Evolutionary conservation across 768 basidiomycete species (phyloP).

Genomic region (Rhizopogon sp.): DNA sequence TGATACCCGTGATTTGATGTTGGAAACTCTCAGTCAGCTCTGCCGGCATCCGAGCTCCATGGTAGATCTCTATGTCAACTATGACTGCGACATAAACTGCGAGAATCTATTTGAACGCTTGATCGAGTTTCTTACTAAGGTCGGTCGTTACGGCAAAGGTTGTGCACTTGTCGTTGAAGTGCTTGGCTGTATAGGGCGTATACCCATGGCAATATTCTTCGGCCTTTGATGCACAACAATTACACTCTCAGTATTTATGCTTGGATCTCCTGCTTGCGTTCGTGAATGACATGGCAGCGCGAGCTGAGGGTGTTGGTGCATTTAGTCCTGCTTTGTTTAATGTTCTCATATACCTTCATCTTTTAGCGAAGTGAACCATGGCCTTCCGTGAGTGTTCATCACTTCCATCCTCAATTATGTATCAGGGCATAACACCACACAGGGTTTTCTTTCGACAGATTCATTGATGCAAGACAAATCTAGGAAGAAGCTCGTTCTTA

Average conservation of each 20-base stretch:
- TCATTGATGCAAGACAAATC: slow-evolving; percentile 67
- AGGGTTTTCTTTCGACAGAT: slow-evolving; percentile 56
- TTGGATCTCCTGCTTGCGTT: slow-evolving; percentile 84
- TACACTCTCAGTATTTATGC: slow-evolving; percentile 81
- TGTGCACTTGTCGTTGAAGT: slow-evolving; percentile 1
- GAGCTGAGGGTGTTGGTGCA: slow-evolving; percentile 45
- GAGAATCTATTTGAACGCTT: slow-evolving; percentile 94
- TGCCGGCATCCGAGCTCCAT: slow-evolving; percentile 85
- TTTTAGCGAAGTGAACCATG: slow-evolving; percentile 46
- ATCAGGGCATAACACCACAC: neutral
- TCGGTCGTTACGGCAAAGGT: slow-evolving; percentile 25
- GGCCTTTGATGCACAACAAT: slow-evolving; percentile 56
- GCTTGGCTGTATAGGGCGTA: slow-evolving; percentile 52
- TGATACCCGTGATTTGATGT: slow-evolving; percentile 83
- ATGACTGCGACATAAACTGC: slow-evolving; percentile 95
- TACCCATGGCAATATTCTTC: slow-evolving; percentile 64
- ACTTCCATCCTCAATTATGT: neutral
- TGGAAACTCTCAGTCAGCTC: slow-evolving; percentile 82
- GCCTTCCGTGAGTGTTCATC: slow-evolving; percentile 48
- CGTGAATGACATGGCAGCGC: slow-evolving; percentile 81
- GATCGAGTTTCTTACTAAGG: slow-evolving; percentile 84
- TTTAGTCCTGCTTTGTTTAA: neutral
- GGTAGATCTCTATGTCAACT: slow-evolving; percentile 94
- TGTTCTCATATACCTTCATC: slow-evolving; percentile 5
- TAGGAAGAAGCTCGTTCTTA: slow-evolving; percentile 79